These are phyloP conservation scores for Colletotrichum agaves DNA, from an alignment of 2,329 filamentous ascomycete species.

Conservation along the genomic window DNA sequence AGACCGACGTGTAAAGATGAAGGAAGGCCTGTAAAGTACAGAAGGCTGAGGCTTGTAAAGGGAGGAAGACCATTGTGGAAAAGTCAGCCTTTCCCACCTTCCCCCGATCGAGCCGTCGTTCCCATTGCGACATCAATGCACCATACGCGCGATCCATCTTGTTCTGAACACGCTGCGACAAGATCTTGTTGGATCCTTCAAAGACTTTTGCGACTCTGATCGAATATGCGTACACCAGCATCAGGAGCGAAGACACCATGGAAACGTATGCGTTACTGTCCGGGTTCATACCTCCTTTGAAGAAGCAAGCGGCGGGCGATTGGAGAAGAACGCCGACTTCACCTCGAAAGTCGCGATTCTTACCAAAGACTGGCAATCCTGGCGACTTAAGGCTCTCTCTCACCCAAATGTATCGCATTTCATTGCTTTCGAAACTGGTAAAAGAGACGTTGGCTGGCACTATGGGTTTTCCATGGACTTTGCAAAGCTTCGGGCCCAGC, in stretches of 20 bases:
- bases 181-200: background rate
- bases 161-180: background rate
- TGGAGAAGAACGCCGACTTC: background rate
- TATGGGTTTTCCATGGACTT: background rate
- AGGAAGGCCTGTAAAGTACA: background rate
- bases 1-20: constrained; percentile 4
- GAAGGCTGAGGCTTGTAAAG: background rate
- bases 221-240: background rate
- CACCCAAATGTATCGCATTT: background rate
- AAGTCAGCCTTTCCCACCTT: background rate
- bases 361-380: background rate
- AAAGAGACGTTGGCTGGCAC: background rate
- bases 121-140: background rate
- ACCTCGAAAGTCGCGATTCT: background rate
- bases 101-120: background rate
- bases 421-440: background rate
- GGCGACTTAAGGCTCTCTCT: too few relatives aligned
- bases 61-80: background rate
- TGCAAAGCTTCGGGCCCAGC: background rate
- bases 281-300: background rate
- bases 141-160: background rate
- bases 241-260: background rate
- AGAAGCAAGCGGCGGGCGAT: constrained; percentile 13
- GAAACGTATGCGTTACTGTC: background rate
- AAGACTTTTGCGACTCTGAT: background rate